Percentiles rank a stretch among this genome's conserved stretches.
Evolutionary conservation across 176 grass and related monocot genomes (phyloP).

Genomic region (Aegilops tauschii): DNA sequence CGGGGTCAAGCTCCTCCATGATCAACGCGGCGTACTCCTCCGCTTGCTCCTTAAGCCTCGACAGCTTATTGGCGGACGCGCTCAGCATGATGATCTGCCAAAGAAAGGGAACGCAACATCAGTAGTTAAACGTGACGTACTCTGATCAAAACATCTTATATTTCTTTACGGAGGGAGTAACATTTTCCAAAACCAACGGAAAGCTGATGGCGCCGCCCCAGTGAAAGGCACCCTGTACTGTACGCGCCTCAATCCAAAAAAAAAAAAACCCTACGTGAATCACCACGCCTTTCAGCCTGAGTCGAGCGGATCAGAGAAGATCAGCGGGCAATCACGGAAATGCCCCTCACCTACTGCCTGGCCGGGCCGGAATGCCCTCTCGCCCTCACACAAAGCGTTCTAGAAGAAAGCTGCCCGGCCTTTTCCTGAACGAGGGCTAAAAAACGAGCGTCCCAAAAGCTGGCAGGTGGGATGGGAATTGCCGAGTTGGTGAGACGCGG

Average conservation of each 20-base stretch:
- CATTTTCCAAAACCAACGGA: conserved; percentile 3
- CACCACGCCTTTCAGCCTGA: neutral
- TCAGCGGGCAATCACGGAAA: conserved; percentile 29
- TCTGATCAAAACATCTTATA: too few species aligned
- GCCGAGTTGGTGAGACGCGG: conserved; percentile 39
- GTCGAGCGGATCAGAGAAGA: neutral
- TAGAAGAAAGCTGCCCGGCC: conserved; percentile 31
- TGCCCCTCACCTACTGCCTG: conserved; percentile 63
- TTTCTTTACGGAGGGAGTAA: too few species aligned
- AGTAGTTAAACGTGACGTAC: too few species aligned
- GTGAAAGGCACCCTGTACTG: neutral
- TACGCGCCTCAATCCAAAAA: neutral
- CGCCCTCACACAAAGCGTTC: neutral
- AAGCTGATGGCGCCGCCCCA: neutral
- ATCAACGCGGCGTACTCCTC: conserved; percentile 96
- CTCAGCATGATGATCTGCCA: conserved; percentile 95
- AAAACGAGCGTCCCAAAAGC: conserved; percentile 33
- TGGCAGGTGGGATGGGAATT: conserved; percentile 38
- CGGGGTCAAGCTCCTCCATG: conserved; percentile 98
- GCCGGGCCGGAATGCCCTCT: neutral
- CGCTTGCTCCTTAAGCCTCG: conserved; percentile 90
- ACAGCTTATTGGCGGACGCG: conserved; percentile 89
- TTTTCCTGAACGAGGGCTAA: neutral
- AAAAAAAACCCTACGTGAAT: neutral
- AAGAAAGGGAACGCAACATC: neutral